A percentile compares a stretch with the other conserved stretches of the same genome.
These are phyloP conservation scores for Verticillium nonalfalfae DNA, from an alignment of 2,329 filamentous ascomycete species.

Conservation along the genomic window DNA sequence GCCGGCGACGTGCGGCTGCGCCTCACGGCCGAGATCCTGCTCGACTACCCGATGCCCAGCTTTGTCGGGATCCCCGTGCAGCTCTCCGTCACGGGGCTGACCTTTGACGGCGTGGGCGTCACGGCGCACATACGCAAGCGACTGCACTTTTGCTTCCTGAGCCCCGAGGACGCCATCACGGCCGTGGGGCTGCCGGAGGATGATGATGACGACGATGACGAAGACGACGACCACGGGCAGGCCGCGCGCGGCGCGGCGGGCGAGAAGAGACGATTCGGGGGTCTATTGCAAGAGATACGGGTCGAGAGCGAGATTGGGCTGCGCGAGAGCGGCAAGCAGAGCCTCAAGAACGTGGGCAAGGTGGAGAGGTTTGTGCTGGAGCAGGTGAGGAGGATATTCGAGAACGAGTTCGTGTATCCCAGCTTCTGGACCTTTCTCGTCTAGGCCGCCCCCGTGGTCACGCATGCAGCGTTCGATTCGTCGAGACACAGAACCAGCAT, in stretches of 20 bases:
- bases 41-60: slow-evolving; percentile 97
- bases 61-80: slow-evolving; percentile 95
- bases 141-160: slow-evolving; percentile 91
- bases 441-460: not conserved
- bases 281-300: slow-evolving; percentile 82
- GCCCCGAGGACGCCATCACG: slow-evolving; percentile 81
- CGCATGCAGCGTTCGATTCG: too few species aligned
- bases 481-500: too few species aligned
- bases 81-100: slow-evolving; percentile 88
- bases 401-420: slow-evolving; percentile 97
- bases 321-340: slow-evolving; percentile 85
- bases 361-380: slow-evolving; percentile 96
- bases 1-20: slow-evolving; percentile 81
- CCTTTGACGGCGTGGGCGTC: slow-evolving; percentile 92
- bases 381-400: slow-evolving; percentile 93
- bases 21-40: slow-evolving; percentile 87
- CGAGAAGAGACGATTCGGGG: slow-evolving; percentile 47
- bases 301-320: slow-evolving; percentile 98
- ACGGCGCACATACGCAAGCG: slow-evolving; percentile 84
- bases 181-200: slow-evolving; percentile 42
- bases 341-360: slow-evolving; percentile 96
- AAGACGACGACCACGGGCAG: slow-evolving; percentile 10
- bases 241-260: slow-evolving; percentile 15
- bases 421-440: slow-evolving; percentile 98
- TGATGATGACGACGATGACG: slow-evolving; percentile 28